Evolutionary conservation across 331 rosid genomes (phyloP), one percentile per base, ranked within the genome.

Genomic region (Quercus lobata): DNA sequence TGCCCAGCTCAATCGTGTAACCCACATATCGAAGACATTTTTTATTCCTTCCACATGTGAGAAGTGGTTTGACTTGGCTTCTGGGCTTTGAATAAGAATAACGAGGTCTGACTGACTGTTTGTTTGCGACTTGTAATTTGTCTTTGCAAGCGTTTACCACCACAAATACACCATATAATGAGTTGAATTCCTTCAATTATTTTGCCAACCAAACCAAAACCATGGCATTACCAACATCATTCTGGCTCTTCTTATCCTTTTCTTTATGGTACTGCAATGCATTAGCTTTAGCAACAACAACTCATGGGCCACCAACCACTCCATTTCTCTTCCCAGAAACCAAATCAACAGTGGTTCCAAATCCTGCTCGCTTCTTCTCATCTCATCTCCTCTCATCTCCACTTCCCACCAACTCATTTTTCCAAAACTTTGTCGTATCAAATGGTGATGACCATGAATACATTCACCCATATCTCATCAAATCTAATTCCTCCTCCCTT

Each of bases 341-440:
- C 46, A 78, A 88, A n/a, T 85, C 91, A 69, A 69, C 88, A 22
- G 87, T 85, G 8, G 81, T 88, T 76, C 88, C 91, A 6, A 89
- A 88, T 29, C 91, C 91, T 69, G 79, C 86, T 6, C 57, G 30
- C 22, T 85, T 79, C 84, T 85, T 85, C 82, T 71, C 91, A 46
- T 81, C 83, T 12, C 57, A 61, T 37, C 91, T 88, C 71, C 84
- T 88, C 62, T 73, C 83, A 10, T 41, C 78, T 80, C 89, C 91
- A 0, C 86, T 83, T 6, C 91, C 91, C 73, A 88, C 91, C 2
- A 88, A 83, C 71, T 85, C 91, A 2, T 88, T 88, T 77, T 88
- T 88, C 83, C 91, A 85, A 66, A 85, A 88, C 81, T 79, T 83
- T 46, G 80, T 79, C 80, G 84, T 88, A 15, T 77, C 84, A 73